These are phyloP conservation scores for Phaeophleospora eucalypticola DNA, from an alignment of 2,329 filamentous ascomycete species.

Conservation along the genomic window DNA sequence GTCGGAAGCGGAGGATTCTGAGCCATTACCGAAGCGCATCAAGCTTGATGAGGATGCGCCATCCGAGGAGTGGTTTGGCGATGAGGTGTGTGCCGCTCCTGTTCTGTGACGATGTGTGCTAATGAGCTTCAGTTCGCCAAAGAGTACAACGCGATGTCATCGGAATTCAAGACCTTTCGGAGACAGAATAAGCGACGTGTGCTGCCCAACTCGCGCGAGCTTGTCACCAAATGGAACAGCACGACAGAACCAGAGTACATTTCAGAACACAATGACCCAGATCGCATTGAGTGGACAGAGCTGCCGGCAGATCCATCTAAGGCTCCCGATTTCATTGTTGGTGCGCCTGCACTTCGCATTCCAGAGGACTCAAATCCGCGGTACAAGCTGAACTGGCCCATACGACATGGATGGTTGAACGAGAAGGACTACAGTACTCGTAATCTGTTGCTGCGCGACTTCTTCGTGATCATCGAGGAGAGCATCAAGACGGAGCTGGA, in stretches of 20 bases:
- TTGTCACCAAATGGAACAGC: slow-evolving; percentile 91
- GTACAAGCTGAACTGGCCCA: slow-evolving; percentile 90
- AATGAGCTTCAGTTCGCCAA: slow-evolving; percentile 49
- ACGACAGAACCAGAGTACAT: slow-evolving; percentile 80
- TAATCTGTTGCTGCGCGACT: slow-evolving; percentile 77
- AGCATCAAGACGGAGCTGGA: slow-evolving; percentile 82
- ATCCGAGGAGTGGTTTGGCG: slow-evolving; percentile 78
- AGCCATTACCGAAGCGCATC: slow-evolving; percentile 67
- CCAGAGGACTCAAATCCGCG: slow-evolving; percentile 84
- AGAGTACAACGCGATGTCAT: slow-evolving; percentile 74
- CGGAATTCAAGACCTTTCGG: slow-evolving; percentile 86
- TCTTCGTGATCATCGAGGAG: slow-evolving; percentile 80
- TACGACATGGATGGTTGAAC: slow-evolving; percentile 81
- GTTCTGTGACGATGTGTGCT: slow-evolving; percentile 1
- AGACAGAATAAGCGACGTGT: slow-evolving; percentile 90
- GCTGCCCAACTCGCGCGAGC: slow-evolving; percentile 92
- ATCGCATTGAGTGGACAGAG: slow-evolving; percentile 95
- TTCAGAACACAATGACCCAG: slow-evolving; percentile 87
- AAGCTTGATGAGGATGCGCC: slow-evolving; percentile 60
- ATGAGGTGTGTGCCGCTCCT: slow-evolving; percentile 57
- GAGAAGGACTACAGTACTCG: slow-evolving; percentile 81
- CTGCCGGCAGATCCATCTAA: slow-evolving; percentile 56
- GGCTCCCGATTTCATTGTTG: slow-evolving; percentile 74
- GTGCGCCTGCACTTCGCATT: slow-evolving; percentile 76
- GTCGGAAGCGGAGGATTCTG: slow-evolving; percentile 79